Evolutionary conservation across 805 yeast genomes (phyloP), one percentile per base, ranked within the genome.

Genomic region (Barnettozyma pratensis): DNA sequence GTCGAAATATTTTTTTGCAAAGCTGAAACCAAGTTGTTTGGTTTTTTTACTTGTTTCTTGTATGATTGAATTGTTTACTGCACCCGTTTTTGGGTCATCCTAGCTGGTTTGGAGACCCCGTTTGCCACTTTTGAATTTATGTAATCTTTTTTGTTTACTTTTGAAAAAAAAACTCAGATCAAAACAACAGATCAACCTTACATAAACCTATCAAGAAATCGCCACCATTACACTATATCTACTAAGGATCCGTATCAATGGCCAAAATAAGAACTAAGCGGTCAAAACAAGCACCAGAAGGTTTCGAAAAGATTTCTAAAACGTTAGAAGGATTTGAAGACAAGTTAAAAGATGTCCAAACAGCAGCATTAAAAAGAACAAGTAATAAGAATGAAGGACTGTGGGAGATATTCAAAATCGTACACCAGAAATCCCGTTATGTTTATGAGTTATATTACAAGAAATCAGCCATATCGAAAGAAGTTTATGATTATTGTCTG

Each of bases 341-440:
- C 26, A 76, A 79, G 53, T 66, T 88, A 51, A 81, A 80, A 62
- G 81, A 77, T 31, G 71, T 75, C 4, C 80, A 79, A 47, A 46
- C 66, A 1, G 58, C 66, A 29, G 66, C 71, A 11, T 48, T 66
- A 4, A 65, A 73, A 9, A 64, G 69, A 47, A 70, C 75, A 26
- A 69, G 75, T 2, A 69, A 73, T 14, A 79, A 80, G 48, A 72
- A 75, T 47, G 81, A 81, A 52, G 69, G 80, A 3, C 62, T 81
- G 7, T 87, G 94, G 90, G 84, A 83, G 46, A 80, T 89, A 19
- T 72, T 77, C 54, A 79, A 76, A 57, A 63, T 87, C n/a, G 75
- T 82, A 50, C 92, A 87, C 61, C 90, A 86, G 59, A 74, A 84
- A 43, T 80, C 92, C 1, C 66, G 91, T 46, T 90, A 89, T 58